Evolutionary conservation across 768 basidiomycete genomes (phyloP), one percentile per base, ranked within the genome.

Genomic region (Trametopsis cervina): DNA sequence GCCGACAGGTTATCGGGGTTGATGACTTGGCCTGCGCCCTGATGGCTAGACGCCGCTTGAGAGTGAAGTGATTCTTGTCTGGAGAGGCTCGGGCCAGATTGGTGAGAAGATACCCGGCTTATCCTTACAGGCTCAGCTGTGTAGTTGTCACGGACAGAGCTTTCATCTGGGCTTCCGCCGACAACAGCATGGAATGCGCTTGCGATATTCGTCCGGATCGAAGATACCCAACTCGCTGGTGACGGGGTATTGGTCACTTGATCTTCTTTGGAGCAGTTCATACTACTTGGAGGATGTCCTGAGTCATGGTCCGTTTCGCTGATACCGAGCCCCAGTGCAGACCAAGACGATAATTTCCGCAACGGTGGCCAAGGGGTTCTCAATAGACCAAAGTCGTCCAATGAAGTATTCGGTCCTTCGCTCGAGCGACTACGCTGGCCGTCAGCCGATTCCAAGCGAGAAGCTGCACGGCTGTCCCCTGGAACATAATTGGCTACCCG

Each of bases 401-500:
- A 22, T 36, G 33, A 39, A 4, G 25, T 36, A 18, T 38, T 49
- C 21, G 25, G 18, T 29, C 11, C 43, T 33, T 26, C 24, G 20
- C n/a, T n/a, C 7, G 17, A 10, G 41, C 13, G 12, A 36, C n/a
- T 20, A 15, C 22, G 27, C 54, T 26, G 4, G 20, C 21, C 38
- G 7, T 57, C 61, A 1, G 64, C 55, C 11, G 70, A 44, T 17
- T 62, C 62, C 25, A 37, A 51, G 27, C 39, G 54, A 3, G 61
- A 60, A 35, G 50, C 55, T 7, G 60, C 49, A 3, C 61, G 54
- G 39, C 51, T 64, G 42, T 79, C 77, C 4, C 73, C 77, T 6
- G 75, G 72, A 1, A 66, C 58, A 44, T 70, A 62, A 55, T 80
- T 80, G 22, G 74, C 64, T 40, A 80, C 70, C 40, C 68, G 71